Conservation (phyloP, 768 basidiomycete species). For the Dendrothele bispora region DNA sequence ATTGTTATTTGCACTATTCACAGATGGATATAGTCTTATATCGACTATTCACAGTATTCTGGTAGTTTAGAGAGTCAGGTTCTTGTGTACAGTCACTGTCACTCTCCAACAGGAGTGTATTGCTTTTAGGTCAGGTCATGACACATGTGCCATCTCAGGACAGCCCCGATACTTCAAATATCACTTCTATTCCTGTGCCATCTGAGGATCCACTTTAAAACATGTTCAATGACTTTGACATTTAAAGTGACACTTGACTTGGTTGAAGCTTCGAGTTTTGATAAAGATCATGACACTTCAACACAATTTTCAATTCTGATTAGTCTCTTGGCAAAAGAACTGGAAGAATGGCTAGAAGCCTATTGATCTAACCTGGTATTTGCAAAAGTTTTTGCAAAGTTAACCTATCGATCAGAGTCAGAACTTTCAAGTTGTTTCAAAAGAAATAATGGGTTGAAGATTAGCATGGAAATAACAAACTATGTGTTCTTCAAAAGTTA, state of each 20-base stretch:
- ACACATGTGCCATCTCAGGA: background rate
- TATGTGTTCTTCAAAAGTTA: slow-evolving; percentile 26
- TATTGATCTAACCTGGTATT: background rate
- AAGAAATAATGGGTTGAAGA: background rate
- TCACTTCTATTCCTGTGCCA: background rate
- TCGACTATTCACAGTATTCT: no score
- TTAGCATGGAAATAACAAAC: slow-evolving; percentile 7
- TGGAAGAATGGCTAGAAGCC: background rate
- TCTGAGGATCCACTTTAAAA: background rate
- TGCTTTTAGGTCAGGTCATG: no score
- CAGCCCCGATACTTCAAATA: background rate
- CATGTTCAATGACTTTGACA: background rate
- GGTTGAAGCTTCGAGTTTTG: no score
- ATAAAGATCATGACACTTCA: no score
- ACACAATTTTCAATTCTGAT: background rate
- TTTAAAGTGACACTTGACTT: no score
- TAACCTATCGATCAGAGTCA: slow-evolving; percentile 5
- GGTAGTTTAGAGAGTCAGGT: no score
- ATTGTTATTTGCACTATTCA: no score
- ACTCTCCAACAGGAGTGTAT: no score
- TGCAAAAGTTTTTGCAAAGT: no score
- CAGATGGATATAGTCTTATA: no score
- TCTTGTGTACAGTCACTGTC: no score
- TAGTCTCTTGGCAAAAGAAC: background rate
- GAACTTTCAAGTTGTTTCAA: no score